Evolutionary conservation across 495 filamentous ascomycete genomes (phyloP), one percentile per base, ranked within the genome.

Genomic region (Podospora pseudopauciseta): DNA sequence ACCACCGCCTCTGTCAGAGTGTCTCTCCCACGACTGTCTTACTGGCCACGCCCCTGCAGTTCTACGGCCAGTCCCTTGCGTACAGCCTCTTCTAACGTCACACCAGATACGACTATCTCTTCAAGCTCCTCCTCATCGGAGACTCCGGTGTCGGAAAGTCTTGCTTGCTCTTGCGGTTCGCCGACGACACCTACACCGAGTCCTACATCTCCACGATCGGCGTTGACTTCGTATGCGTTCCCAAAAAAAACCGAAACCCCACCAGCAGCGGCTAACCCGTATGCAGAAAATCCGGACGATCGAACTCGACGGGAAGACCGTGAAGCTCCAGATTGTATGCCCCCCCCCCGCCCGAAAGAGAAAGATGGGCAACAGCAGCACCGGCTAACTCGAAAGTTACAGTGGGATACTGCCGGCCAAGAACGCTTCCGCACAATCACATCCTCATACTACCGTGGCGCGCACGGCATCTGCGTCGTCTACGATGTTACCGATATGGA

Each of bases 401-500:
- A 99, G 95, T 99, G 95, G 95, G 95, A 99, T 80, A 99, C 95
- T 66, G 95, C 95, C 67, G 95, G 95, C 69, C 95, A 99, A 85
- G 95, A 99, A 81, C 92, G 95, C 72, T 99, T 99, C 92, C 90
- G 96, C 78, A 99, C 95, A 71, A 99, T 99, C 84, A 98, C 96
- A 65, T 97, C 94, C 23, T 98, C 96, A 65, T 99, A 99, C 88
- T 99, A 99, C 85, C 91, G 95, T 77, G 95, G 87, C 65, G 95
- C 95, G 73, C 96, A 99, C 80, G 95, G 95, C 73, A 99, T 99
- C 83, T 99, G 95, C 82, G 95, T 99, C 65, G 95, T 99, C 77
- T 99, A 97, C 85, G 95, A 99, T 88, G 96, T 99, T 77, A 99
- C 95, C 57, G 96, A 99, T 79, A 98, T 97, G 96, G 96, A 98